Evolutionary conservation across 2,329 filamentous ascomycete genomes (phyloP), one percentile per base, ranked within the genome.

Genomic region (Hypoxylon sp.): DNA sequence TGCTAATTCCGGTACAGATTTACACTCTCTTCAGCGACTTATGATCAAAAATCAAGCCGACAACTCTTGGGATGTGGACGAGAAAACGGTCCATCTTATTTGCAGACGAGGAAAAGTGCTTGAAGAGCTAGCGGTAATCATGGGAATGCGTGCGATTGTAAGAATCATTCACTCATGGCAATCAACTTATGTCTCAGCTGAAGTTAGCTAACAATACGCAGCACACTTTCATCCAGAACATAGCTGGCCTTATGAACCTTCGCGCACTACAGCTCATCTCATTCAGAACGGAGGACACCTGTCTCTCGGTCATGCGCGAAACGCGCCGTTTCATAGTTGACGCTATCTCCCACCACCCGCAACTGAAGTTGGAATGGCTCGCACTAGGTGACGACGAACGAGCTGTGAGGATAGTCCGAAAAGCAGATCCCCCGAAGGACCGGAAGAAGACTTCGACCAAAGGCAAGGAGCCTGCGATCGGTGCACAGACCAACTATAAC

Each of bases 21-120:
- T 87, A 59, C 71, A 72, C 9, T 83, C 80, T 0, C 76, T 91
- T 16, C 84, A 81, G 72, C 80, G 85, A 9, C 75, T 91, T 16
- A 85, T 89, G 81, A 84, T 91, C 68, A 86, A 87, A 71, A 88
- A 90, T 69, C 81, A 87, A 52, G 73, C 77, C 19, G 81, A 82
- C 46, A 74, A 77, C 5, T 77, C 78, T 5, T 91, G 89, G 89
- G 87, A 89, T 71, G 70, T 84, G 3, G 83, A 89, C 60, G 80
- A 84, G 46, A 86, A 84, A 74, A 82, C 85, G 0, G 81, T 86
- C 60, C 76, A 83, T 57, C 75, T 88, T n/a, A 79, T 89, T 3
- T 87, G 86, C 70, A 79, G 75, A 4, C 80, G 78, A 23, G 87
- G 85, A 1, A 78, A 74, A 47, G 71, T 76, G 12, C 78, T 90